A percentile compares a stretch with the other conserved stretches of the same genome.
phyloP scores from a whole-genome alignment of 768 basidiomycete species.

The Mycena alexandri region DNA sequence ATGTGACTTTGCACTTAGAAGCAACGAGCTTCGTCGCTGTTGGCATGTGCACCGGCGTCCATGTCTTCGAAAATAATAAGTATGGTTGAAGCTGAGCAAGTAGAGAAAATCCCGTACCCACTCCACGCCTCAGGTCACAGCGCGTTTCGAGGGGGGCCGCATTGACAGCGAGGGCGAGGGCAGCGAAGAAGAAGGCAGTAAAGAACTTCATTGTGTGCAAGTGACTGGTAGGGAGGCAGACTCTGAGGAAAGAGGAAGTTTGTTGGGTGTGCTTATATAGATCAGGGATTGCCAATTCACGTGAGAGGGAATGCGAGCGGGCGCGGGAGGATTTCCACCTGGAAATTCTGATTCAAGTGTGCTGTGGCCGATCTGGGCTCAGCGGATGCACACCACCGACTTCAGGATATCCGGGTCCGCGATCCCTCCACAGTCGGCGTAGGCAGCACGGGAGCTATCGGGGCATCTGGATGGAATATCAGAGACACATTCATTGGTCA shows the following conservation, averaged over 20 bases:
- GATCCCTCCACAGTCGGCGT: no score
- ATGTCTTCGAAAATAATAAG: no score
- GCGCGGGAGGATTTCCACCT: no score
- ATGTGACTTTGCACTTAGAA: not conserved
- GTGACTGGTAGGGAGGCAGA: not conserved
- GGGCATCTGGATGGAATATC: no score
- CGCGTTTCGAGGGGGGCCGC: constrained; percentile 3
- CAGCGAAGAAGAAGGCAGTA: not conserved
- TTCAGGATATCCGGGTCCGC: no score
- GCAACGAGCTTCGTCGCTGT: constrained; percentile 8
- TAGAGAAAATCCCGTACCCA: not conserved
- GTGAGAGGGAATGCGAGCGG: no score
- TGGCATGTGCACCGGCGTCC: not conserved
- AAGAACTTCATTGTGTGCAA: constrained; percentile 13
- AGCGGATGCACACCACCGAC: no score
- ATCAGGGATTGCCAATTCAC: no score
- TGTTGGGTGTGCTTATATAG: not conserved
- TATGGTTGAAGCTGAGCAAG: not conserved
- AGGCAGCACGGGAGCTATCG: no score
- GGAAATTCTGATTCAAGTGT: no score
- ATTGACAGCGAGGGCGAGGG: constrained; percentile 9
- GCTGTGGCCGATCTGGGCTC: no score
- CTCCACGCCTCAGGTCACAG: constrained; percentile 1
- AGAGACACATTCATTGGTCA: no score
- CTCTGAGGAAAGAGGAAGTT: not conserved